phyloP scores from a whole-genome alignment of 768 basidiomycete genomes.

The Mrakia gelida region DNA sequence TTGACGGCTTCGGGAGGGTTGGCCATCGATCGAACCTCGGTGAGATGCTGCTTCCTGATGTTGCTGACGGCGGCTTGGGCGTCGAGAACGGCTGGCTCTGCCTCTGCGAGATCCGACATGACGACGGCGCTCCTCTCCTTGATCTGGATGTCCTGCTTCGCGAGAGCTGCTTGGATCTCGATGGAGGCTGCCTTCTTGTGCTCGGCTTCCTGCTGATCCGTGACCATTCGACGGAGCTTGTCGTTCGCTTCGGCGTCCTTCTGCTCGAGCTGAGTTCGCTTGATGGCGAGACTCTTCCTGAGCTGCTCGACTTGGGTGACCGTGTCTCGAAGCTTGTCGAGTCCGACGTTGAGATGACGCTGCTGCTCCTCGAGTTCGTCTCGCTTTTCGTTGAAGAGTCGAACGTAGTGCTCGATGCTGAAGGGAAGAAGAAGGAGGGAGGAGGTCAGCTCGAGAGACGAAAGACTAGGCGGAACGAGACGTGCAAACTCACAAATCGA shows the following conservation, averaged over 20 bases:
- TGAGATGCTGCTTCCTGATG: conserved; percentile 90
- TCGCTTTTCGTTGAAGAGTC: conserved; percentile 89
- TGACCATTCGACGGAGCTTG: conserved; percentile 94
- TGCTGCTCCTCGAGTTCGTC: conserved; percentile 98
- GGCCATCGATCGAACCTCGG: conserved; percentile 96
- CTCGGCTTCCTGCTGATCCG: conserved; percentile 97
- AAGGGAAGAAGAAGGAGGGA: background rate
- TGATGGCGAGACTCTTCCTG: conserved; percentile 87
- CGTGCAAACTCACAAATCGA: conserved; percentile 83
- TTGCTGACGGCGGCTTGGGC: conserved; percentile 94
- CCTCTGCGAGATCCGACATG: conserved; percentile 91
- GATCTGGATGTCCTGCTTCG: conserved; percentile 84
- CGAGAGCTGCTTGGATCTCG: conserved; percentile 87
- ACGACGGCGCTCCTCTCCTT: conserved; percentile 82
- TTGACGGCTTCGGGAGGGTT: conserved; percentile 98
- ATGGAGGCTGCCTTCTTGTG: conserved; percentile 96
- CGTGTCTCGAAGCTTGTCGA: conserved; percentile 92
- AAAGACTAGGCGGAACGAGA: background rate
- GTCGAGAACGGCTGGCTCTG: conserved; percentile 92
- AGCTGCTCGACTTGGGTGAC: conserved; percentile 96
- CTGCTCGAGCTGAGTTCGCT: conserved; percentile 83
- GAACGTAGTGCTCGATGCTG: conserved; percentile 95
- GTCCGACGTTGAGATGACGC: conserved; percentile 93
- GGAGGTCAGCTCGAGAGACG: background rate
- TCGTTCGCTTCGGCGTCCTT: conserved; percentile 95